Conservation (phyloP, 2,329 filamentous ascomycete genomes). For the Pezizomycotina sp. region DNA sequence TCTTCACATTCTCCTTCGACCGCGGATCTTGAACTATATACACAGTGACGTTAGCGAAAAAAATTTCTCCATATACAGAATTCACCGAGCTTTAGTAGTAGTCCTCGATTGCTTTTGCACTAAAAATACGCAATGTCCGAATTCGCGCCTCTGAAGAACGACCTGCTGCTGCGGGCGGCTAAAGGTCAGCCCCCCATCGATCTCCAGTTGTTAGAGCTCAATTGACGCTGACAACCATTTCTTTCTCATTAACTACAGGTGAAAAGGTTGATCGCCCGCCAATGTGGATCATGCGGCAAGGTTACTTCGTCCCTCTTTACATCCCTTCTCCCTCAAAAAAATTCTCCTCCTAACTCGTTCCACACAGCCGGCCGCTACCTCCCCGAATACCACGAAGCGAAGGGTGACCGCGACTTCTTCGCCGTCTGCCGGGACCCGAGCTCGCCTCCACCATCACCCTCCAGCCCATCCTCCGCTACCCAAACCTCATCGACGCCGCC, state of each 20-base stretch:
- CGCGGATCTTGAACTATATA: too few relatives aligned
- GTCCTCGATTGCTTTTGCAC: too few relatives aligned
- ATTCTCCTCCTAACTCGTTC: constrained; percentile 6
- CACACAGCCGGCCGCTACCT: constrained; percentile 77
- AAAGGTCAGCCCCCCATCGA: constrained; percentile 44
- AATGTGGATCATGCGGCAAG: constrained; percentile 99
- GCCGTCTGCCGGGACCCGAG: constrained; percentile 85
- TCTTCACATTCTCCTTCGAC: too few relatives aligned
- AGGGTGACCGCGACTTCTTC: constrained; percentile 85
- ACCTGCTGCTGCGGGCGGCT: constrained; percentile 76
- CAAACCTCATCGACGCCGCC: constrained; percentile 78
- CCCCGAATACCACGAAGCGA: constrained; percentile 86
- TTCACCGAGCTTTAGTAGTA: too few relatives aligned
- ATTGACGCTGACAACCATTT: too few relatives aligned
- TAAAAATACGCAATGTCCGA: constrained; percentile 29
- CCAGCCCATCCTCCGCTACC: constrained; percentile 84
- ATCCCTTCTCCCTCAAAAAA: constrained; percentile 1
- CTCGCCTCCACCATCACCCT: constrained; percentile 85
- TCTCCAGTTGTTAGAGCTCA: constrained; percentile 15
- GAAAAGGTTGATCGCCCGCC: constrained; percentile 82
- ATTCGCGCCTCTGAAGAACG: constrained; percentile 80
- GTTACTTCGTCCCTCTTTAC: constrained; percentile 35
- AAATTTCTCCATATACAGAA: too few relatives aligned
- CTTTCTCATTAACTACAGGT: constrained; percentile 45
- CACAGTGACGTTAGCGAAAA: too few relatives aligned